Evolutionary conservation across 441 rosid species (phyloP).

Genomic region (Jatropha podagrica): DNA sequence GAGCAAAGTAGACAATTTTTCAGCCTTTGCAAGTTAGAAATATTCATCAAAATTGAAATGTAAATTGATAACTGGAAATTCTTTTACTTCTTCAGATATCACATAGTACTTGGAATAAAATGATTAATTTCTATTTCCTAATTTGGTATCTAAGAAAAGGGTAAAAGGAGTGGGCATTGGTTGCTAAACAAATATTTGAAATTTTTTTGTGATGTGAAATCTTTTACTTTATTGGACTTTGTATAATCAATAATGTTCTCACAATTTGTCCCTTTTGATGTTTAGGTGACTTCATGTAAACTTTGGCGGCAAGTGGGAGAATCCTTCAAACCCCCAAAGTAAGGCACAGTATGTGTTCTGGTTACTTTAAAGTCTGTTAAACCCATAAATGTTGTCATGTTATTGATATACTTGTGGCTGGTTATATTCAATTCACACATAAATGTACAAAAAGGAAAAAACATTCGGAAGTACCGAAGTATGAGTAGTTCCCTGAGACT

Average conservation of each 20-base stretch:
- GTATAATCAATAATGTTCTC: neutral
- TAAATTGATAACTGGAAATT: neutral
- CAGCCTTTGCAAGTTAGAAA: neutral
- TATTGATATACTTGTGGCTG: neutral
- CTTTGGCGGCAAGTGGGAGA: conserved; percentile 94
- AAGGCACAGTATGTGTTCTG: conserved; percentile 26
- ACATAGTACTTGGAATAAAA: too few species aligned
- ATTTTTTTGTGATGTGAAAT: neutral
- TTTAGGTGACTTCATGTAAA: conserved; percentile 78
- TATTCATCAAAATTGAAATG: neutral
- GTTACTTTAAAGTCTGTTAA: neutral
- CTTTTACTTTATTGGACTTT: neutral
- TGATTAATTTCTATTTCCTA: too few species aligned
- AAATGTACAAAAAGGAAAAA: neutral
- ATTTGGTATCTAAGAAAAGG: neutral
- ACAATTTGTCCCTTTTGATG: conserved; percentile 22
- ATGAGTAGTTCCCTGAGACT: neutral
- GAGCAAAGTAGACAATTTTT: neutral
- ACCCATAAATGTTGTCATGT: neutral
- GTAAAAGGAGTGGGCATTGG: neutral
- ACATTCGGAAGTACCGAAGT: neutral
- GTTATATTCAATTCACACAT: neutral
- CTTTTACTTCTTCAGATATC: neutral
- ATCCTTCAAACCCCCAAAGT: conserved; percentile 92
- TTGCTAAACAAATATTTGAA: neutral